phyloP scores from a whole-genome alignment of 305 asterid species.

The Solanum hybrid region DNA sequence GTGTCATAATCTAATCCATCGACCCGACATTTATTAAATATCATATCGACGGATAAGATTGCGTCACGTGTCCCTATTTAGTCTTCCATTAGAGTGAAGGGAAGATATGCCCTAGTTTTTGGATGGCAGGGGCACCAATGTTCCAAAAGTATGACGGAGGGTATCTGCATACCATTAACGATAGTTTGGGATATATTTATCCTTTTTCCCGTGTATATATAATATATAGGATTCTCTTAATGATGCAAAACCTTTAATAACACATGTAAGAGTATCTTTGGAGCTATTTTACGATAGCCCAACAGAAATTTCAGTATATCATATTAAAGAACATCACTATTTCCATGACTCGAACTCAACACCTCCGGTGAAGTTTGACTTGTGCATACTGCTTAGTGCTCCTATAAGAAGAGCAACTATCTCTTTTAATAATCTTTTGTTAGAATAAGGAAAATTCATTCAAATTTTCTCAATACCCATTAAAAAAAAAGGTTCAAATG shows the following conservation, averaged over 20 bases:
- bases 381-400: neutral
- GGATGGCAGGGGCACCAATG: too few species aligned
- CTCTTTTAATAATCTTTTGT: neutral
- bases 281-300: neutral
- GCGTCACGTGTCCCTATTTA: too few species aligned
- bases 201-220: too few species aligned
- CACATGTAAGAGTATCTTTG: neutral
- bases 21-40: too few species aligned
- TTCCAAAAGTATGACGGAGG: too few species aligned
- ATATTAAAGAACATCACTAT: neutral
- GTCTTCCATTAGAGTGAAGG: too few species aligned
- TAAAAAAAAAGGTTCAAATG: neutral
- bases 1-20: too few species aligned
- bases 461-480: neutral
- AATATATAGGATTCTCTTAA: neutral
- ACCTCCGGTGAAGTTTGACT: neutral
- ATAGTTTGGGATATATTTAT: too few species aligned
- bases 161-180: too few species aligned
- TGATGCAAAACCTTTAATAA: too few species aligned
- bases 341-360: neutral
- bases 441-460: neutral
- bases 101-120: too few species aligned
- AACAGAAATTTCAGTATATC: neutral
- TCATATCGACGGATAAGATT: too few species aligned
- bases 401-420: neutral